Evolutionary conservation across 2,329 filamentous ascomycete genomes (phyloP), one percentile per base, ranked within the genome.

Genomic region (Penicillium sp.): DNA sequence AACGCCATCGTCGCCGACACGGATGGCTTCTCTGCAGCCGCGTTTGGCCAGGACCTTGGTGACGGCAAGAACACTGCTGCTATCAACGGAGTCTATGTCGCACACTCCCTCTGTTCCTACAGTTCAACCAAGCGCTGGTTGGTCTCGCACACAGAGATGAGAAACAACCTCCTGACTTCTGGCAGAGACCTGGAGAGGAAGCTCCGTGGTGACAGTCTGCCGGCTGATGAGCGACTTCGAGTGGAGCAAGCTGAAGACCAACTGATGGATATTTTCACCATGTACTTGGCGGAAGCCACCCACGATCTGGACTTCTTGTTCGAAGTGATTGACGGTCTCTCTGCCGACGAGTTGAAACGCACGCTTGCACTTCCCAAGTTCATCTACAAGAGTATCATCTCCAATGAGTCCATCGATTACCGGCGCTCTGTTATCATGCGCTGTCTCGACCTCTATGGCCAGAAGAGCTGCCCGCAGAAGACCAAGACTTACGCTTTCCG

Each of bases 401-500:
- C 84, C 65, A 96, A 84, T 71, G 85, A 92, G 31, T 93, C 91
- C 0, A 85, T 94, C 25, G 91, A 96, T 17, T 94, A 93, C 70
- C 93, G 92, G 82, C 91, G 89, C 66, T 85, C 86, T 5, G 83
- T 96, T 2, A 84, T 97, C 42, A 84, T 93, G 68, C 89, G 90
- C 53, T 96, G 92, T 69, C 84, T 99, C 47, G 93, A 97, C 56
- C 81, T 92, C 0, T 99, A 97, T 72, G 88, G 90, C 7, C 85
- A 87, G 49, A 91, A 89, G 69, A 85, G 81, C 45, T 90, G 88
- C 13, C 87, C 89, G 0, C 94, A 97, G 75, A 93, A 89, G 78
- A 90, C 91, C 44, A 99, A 99, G 75, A 89, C 92, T 52, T 99
- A 96, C 73, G 81, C 96, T 36, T 87, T 99, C 70, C 91, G 91